These are phyloP conservation scores for Trichoderma semiorbis DNA, from an alignment of 2,329 filamentous ascomycete genomes.

Conservation along the genomic window DNA sequence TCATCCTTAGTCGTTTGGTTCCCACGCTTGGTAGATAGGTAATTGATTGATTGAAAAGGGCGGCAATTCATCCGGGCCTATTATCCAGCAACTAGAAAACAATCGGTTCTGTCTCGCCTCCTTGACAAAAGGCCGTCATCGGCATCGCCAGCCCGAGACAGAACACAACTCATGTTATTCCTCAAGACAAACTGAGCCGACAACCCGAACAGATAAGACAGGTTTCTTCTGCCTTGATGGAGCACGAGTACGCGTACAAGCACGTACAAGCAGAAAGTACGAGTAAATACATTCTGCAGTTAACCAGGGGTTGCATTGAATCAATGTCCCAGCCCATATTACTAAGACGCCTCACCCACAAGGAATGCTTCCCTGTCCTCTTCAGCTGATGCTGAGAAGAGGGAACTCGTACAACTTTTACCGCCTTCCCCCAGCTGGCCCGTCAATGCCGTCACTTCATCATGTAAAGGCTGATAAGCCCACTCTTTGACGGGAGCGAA, in stretches of 20 bases:
- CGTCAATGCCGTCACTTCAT: constrained; percentile 17
- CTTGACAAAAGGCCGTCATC: not conserved
- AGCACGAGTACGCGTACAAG: not conserved
- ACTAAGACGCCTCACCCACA: not conserved
- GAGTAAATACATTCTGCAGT: not conserved
- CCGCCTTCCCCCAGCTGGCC: not conserved
- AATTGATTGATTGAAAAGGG: not conserved
- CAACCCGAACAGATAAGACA: not conserved
- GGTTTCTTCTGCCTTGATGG: not conserved
- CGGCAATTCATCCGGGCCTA: not conserved
- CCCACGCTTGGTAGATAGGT: not conserved
- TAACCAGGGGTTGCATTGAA: not conserved
- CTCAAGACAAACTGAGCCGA: not conserved
- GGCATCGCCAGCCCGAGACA: not conserved
- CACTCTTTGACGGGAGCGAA: constrained; percentile 9
- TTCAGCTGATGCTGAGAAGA: constrained; percentile 1
- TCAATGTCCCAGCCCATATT: not conserved
- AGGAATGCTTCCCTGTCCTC: not conserved
- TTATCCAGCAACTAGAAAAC: not conserved
- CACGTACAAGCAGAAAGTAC: not conserved
- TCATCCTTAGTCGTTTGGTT: not conserved
- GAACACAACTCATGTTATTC: not conserved
- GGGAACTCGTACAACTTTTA: not conserved
- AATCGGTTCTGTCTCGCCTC: not conserved
- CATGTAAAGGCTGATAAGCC: constrained; percentile 18